phyloP scores from a whole-genome alignment of 2,329 filamentous ascomycete genomes.

The Cadophora malorum region DNA sequence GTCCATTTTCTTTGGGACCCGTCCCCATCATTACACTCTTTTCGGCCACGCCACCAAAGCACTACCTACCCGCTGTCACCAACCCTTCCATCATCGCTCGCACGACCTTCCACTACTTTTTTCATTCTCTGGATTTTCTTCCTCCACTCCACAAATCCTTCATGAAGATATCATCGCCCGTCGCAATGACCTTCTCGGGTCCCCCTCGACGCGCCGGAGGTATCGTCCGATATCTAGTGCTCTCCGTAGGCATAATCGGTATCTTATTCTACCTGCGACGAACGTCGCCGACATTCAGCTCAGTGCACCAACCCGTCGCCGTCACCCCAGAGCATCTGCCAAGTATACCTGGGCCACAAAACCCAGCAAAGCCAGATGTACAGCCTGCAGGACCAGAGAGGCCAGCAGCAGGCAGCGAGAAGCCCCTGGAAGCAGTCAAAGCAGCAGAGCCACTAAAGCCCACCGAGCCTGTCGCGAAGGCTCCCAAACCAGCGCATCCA shows the following conservation, averaged over 20 bases:
- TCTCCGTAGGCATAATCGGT: slow-evolving; percentile 24
- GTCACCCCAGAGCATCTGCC: slow-evolving; percentile 24
- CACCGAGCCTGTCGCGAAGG: slow-evolving; percentile 5
- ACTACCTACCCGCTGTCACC: not conserved
- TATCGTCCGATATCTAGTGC: slow-evolving; percentile 32
- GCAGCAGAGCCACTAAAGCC: slow-evolving; percentile 1
- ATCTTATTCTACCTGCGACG: slow-evolving; percentile 30
- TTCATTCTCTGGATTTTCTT: not conserved
- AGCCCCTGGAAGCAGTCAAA: not conserved
- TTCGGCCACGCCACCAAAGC: slow-evolving; percentile 6
- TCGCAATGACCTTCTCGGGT: slow-evolving; percentile 41
- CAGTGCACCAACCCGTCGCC: slow-evolving; percentile 20
- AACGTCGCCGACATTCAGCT: slow-evolving; percentile 21
- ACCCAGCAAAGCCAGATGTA: slow-evolving; percentile 20
- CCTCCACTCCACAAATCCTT: slow-evolving; percentile 4
- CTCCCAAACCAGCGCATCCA: slow-evolving; percentile 45
- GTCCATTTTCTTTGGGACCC: not conserved
- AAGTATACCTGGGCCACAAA: slow-evolving; percentile 16
- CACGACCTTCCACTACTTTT: not conserved
- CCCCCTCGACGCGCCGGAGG: slow-evolving; percentile 41
- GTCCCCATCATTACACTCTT: slow-evolving; percentile 4
- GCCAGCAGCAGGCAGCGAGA: slow-evolving; percentile 1
- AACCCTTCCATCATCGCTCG: not conserved
- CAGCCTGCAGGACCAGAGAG: slow-evolving; percentile 16
- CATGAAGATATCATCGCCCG: slow-evolving; percentile 42